Conservation (phyloP, 2,329 filamentous ascomycete species). For the Botrytis paeoniae region DNA sequence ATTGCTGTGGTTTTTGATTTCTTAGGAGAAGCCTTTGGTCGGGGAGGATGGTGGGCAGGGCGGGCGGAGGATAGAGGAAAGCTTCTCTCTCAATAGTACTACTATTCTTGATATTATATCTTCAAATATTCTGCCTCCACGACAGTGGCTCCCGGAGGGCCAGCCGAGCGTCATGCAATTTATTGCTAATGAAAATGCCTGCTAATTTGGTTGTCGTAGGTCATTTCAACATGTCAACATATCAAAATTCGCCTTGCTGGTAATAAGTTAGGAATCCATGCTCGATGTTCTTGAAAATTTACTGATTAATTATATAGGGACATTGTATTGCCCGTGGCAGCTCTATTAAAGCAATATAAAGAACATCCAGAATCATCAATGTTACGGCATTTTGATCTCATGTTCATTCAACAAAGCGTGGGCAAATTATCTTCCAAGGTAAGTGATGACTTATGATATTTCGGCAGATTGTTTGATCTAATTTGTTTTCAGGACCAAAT, state of each 20-base stretch:
- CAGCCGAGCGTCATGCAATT: not conserved
- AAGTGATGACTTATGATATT: slow-evolving; percentile 34
- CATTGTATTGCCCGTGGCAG: slow-evolving; percentile 77
- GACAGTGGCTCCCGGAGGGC: not conserved
- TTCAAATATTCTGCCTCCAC: not conserved
- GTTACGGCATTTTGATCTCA: slow-evolving; percentile 82
- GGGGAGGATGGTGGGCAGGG: not conserved
- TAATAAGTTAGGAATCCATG: slow-evolving; percentile 34
- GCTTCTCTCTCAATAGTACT: not conserved
- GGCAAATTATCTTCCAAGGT: slow-evolving; percentile 53
- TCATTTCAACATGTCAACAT: slow-evolving; percentile 69
- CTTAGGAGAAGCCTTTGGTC: not conserved
- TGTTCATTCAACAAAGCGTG: slow-evolving; percentile 84
- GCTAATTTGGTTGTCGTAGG: slow-evolving; percentile 39
- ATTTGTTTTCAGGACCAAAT: slow-evolving; percentile 54
- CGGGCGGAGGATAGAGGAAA: not conserved
- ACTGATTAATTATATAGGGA: slow-evolving; percentile 36
- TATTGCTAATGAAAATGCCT: not conserved
- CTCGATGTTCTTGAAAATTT: slow-evolving; percentile 9
- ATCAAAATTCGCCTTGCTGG: slow-evolving; percentile 54
- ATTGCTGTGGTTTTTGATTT: not conserved
- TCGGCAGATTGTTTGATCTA: not conserved
- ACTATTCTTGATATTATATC: not conserved
- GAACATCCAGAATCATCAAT: slow-evolving; percentile 64
- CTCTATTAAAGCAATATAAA: slow-evolving; percentile 86